These are phyloP conservation scores for Adansonia rubrostipa DNA, from an alignment of 441 rosid genomes.

Conservation along the genomic window DNA sequence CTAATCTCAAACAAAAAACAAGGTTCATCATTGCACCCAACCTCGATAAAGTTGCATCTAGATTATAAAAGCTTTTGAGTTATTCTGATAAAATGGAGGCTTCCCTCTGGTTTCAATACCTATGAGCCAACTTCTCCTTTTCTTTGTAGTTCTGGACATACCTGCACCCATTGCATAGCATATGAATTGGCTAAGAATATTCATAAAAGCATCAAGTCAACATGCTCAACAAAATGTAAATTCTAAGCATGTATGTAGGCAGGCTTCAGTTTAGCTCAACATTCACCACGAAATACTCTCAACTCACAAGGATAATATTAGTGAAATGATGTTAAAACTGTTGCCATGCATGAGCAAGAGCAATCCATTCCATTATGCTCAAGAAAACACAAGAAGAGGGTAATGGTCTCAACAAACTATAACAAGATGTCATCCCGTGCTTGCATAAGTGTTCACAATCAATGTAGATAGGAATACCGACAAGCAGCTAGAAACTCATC, in stretches of 20 bases:
- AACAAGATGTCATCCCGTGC: background rate
- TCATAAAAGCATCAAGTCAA: background rate
- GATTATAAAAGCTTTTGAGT: background rate
- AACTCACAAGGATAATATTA: background rate
- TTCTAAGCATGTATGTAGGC: background rate
- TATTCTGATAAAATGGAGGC: background rate
- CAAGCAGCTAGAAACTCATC: background rate
- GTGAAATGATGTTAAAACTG: background rate
- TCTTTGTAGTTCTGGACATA: conserved; percentile 77
- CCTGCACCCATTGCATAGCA: conserved; percentile 45
- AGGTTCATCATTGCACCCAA: background rate
- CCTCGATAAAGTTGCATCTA: conserved; percentile 17
- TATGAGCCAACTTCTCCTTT: conserved; percentile 84
- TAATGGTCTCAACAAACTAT: background rate
- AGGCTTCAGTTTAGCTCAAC: background rate
- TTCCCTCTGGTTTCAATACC: conserved; percentile 51
- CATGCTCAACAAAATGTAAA: background rate
- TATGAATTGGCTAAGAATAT: background rate
- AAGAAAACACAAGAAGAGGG: background rate
- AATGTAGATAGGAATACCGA: background rate
- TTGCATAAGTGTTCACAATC: background rate
- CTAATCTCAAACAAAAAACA: background rate
- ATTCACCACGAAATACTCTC: conserved; percentile 3
- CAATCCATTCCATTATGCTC: background rate
- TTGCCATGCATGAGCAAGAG: background rate